Base-by-base conservation (phyloP, 2,329 filamentous ascomycete species). In the Penicillium olsonii region DNA sequence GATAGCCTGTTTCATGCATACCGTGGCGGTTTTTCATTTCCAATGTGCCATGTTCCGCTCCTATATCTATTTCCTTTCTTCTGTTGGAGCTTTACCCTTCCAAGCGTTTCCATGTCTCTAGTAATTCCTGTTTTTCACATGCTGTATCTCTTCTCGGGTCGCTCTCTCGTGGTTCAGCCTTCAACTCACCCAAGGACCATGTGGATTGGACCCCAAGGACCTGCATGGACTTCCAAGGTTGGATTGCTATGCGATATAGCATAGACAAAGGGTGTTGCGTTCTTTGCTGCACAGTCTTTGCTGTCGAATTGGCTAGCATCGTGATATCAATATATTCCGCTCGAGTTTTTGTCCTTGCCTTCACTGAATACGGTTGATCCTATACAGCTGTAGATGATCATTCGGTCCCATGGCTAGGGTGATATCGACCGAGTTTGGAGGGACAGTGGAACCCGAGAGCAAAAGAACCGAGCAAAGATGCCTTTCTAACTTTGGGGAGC, bases 1-100 rank as follows among this genome's bases (percentile, higher is more conserved):
- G 35, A 20, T 15, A 45, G 42, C 49, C 45, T 42, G 29, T 41
- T 38, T 55, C 42, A 42, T 57, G 56, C 54, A 59, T 59, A 48
- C 37, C 39, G 48, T 47, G 54, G 54, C 49, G 48, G 52, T 34
- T 51, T 41, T 48, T 24, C 31, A 34, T 53, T 37, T 22, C 18
- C 33, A 7, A 39, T 34, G 31, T 31, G 33, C 43, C 34, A 42
- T 46, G 35, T 47, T 42, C 39, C 37, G 24, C 24, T 20, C 40
- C 31, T 29, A 37, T 45, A 42, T 44, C 26, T 50, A 41, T 42
- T 26, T 20, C 19, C 37, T 41, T 17, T 20, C 31, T 20, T 31
- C 50, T 47, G 27, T 18, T 49, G 17, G 50, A 19, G 15, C 37
- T 44, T 17, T 39, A 20, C 33, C 37, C 11, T 38, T 9, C n/a